These are phyloP conservation scores for Podaxis sp. DNA, from an alignment of 768 basidiomycete species.

Conservation along the genomic window DNA sequence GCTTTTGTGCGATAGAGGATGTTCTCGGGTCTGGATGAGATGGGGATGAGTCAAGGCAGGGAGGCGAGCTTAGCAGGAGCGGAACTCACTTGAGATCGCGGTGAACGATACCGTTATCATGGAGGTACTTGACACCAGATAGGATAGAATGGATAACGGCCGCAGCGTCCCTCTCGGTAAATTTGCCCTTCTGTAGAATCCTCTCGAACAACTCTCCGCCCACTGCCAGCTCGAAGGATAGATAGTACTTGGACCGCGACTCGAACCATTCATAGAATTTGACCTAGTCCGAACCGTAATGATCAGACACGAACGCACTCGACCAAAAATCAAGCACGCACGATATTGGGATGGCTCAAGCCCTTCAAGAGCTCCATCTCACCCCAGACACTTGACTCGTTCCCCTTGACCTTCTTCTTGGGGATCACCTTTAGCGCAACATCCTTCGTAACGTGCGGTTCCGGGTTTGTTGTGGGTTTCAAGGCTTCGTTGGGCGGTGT, in stretches of 20 bases:
- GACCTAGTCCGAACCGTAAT: constrained; percentile 48
- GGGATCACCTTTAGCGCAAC: constrained; percentile 90
- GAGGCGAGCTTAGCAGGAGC: neutral
- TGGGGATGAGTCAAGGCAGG: constrained; percentile 3
- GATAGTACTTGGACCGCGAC: constrained; percentile 89
- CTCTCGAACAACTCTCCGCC: constrained; percentile 96
- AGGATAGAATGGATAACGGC: constrained; percentile 77
- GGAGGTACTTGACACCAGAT: constrained; percentile 86
- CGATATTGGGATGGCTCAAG: constrained; percentile 89
- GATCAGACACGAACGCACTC: neutral
- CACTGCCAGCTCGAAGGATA: constrained; percentile 91
- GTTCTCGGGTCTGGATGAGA: constrained; percentile 77
- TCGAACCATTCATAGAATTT: constrained; percentile 98
- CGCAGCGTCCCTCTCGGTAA: constrained; percentile 91
- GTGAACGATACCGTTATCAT: constrained; percentile 92
- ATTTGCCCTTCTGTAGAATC: constrained; percentile 82
- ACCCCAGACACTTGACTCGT: constrained; percentile 83
- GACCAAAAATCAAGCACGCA: constrained; percentile 34
- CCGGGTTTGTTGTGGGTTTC: constrained; percentile 21
- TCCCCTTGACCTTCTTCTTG: constrained; percentile 94
- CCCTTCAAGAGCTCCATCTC: constrained; percentile 95
- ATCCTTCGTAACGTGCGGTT: constrained; percentile 55
- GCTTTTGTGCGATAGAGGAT: constrained; percentile 86
- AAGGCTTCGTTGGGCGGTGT: constrained; percentile 19
- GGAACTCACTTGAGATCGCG: constrained; percentile 83